Evolutionary conservation across 306 rosid species (phyloP).

Genomic region (Dryas drummondii): DNA sequence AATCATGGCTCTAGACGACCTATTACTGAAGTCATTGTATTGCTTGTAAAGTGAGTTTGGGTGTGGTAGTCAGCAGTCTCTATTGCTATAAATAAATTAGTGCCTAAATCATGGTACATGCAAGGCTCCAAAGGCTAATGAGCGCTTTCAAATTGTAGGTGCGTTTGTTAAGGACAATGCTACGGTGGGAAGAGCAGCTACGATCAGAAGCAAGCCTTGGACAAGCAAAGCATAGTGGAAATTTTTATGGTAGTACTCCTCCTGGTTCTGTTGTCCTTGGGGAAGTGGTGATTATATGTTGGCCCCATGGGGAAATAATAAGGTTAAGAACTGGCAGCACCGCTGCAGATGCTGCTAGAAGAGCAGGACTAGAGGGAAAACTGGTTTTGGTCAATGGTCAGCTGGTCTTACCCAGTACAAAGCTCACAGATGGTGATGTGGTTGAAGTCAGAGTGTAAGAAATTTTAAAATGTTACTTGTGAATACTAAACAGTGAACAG

Average conservation of each 20-base stretch:
- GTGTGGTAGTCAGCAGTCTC: background rate
- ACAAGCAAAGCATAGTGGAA: slow-evolving; percentile 33
- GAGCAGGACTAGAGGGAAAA: slow-evolving; percentile 84
- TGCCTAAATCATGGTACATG: background rate
- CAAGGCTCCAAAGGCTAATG: slow-evolving; percentile 18
- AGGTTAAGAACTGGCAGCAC: slow-evolving; percentile 86
- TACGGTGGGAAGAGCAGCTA: slow-evolving; percentile 89
- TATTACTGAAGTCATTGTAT: background rate
- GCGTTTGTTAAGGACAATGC: slow-evolving; percentile 76
- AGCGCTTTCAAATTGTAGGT: slow-evolving; percentile 50
- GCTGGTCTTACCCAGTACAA: slow-evolving; percentile 67
- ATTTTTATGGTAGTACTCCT: slow-evolving; percentile 11
- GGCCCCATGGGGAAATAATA: slow-evolving; percentile 87
- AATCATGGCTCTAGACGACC: slow-evolving; percentile 3
- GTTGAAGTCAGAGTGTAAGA: slow-evolving; percentile 76
- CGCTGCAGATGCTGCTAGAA: slow-evolving; percentile 91
- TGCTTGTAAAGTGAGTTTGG: background rate
- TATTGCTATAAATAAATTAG: background rate
- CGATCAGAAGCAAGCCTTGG: slow-evolving; percentile 64
- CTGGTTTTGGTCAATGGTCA: slow-evolving; percentile 84
- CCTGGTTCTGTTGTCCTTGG: slow-evolving; percentile 47
- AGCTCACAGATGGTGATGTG: slow-evolving; percentile 92
- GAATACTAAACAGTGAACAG: background rate
- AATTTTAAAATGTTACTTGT: background rate
- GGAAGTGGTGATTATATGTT: slow-evolving; percentile 84